These are phyloP conservation scores for Ganoderma leucocontextum DNA, from an alignment of 1,284 basidiomycete genomes.

Conservation along the genomic window DNA sequence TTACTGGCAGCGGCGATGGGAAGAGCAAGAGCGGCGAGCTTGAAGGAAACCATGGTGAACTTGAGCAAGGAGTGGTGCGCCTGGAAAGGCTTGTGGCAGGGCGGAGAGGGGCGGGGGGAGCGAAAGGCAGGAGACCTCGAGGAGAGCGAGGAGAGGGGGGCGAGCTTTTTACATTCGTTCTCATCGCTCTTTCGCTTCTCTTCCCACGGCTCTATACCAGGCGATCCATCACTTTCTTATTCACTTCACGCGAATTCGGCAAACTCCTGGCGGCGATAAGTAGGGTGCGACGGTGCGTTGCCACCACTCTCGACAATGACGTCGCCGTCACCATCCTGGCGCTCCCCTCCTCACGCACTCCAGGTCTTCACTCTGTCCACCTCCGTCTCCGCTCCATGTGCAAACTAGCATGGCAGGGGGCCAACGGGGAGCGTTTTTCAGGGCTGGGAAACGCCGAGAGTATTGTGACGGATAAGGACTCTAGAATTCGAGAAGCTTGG, in stretches of 20 bases:
- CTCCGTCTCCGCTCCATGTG: not conserved
- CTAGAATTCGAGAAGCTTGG: not conserved
- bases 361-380: not conserved
- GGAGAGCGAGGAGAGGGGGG: constrained; percentile 13
- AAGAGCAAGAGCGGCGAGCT: constrained; percentile 43
- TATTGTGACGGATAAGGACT: not conserved
- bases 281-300: not conserved
- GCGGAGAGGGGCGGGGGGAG: constrained; percentile 14
- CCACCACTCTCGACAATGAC: not conserved
- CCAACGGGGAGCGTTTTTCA: not conserved
- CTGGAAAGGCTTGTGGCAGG: constrained; percentile 32
- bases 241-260: constrained; percentile 1
- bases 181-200: constrained; percentile 10
- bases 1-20: constrained; percentile 44
- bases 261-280: not conserved
- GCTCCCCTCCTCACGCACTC: not conserved
- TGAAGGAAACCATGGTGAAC: constrained; percentile 34
- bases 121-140: constrained; percentile 29
- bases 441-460: constrained; percentile 4
- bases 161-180: constrained; percentile 27
- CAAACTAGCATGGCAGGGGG: not conserved
- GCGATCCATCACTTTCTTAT: not conserved
- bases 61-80: constrained; percentile 25
- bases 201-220: constrained; percentile 21
- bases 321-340: not conserved